Percentiles rank a stretch among this genome's conserved stretches.
Conservation (phyloP, 495 filamentous ascomycete species). For the Amorphotheca resinae region DNA sequence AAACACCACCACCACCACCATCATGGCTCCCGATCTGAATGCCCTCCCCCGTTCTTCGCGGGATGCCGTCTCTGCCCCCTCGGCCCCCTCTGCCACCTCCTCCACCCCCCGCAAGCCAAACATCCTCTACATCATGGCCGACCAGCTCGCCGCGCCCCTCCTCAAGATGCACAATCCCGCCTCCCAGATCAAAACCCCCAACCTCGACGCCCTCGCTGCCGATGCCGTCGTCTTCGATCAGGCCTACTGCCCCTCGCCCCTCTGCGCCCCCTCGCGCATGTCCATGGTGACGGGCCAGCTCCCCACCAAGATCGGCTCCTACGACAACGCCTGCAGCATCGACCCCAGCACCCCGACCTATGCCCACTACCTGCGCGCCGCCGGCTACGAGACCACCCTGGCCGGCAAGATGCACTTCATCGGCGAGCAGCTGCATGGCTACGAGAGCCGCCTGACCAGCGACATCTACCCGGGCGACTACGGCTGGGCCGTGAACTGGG, state of each 20-base stretch:
- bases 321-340: constrained; percentile 73
- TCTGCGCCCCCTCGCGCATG: constrained; percentile 81
- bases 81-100: constrained; percentile 10
- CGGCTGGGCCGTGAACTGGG: constrained; percentile 86
- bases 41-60: constrained; percentile 31
- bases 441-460: constrained; percentile 74
- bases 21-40: constrained; percentile 44
- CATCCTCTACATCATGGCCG: constrained; percentile 83
- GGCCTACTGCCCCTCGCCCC: constrained; percentile 79
- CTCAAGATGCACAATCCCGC: constrained; percentile 71
- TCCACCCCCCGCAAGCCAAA: constrained; percentile 40
- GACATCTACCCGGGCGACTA: constrained; percentile 89
- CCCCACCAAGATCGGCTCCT: constrained; percentile 74
- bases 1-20: not conserved
- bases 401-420: constrained; percentile 96
- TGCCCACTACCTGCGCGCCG: constrained; percentile 73
- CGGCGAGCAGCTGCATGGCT: constrained; percentile 83
- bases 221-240: constrained; percentile 74
- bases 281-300: constrained; percentile 81
- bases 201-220: constrained; percentile 67
- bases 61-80: not conserved
- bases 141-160: constrained; percentile 77
- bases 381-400: constrained; percentile 78
- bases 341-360: constrained; percentile 70
- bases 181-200: constrained; percentile 74